Evolutionary conservation across 192 early-diverging fungal genomes (phyloP).

Genomic region (Paraglomus occultum): DNA sequence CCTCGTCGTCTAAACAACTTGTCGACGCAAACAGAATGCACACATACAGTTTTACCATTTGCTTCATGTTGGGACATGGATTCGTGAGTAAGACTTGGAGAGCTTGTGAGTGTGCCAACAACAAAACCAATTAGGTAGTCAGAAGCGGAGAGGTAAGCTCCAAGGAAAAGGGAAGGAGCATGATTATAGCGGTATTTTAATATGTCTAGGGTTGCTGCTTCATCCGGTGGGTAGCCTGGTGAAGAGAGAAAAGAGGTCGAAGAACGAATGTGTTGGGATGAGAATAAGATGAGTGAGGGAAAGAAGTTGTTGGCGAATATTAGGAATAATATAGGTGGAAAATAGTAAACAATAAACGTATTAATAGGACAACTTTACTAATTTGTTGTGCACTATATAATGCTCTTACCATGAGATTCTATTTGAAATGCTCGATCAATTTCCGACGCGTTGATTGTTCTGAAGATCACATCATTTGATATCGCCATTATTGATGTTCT

Average conservation of each 20-base stretch:
- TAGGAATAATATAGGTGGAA: background rate
- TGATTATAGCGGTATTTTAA: constrained; percentile 38
- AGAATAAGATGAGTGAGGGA: too few species aligned
- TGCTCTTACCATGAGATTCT: constrained; percentile 26
- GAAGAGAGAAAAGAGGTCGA: too few species aligned
- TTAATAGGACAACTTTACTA: background rate
- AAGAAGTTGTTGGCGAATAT: background rate
- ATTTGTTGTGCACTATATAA: background rate
- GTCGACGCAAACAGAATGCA: constrained; percentile 67
- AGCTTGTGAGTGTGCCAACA: constrained; percentile 49
- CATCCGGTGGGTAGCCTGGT: constrained; percentile 44
- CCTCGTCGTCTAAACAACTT: constrained; percentile 50
- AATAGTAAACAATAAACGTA: background rate
- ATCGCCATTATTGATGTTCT: too few species aligned
- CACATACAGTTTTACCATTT: constrained; percentile 57
- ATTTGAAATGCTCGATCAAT: constrained; percentile 22
- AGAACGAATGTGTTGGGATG: too few species aligned
- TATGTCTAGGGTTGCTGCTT: constrained; percentile 45
- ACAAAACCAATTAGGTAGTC: constrained; percentile 55
- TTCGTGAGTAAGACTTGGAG: constrained; percentile 52
- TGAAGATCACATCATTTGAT: background rate
- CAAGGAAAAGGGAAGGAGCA: constrained; percentile 42
- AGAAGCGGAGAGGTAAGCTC: constrained; percentile 30
- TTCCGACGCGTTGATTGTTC: constrained; percentile 1
- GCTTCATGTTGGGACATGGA: constrained; percentile 66